These are phyloP conservation scores for Nakaseomyces sp. DNA, from an alignment of 1,139 yeast species.

Conservation along the genomic window DNA sequence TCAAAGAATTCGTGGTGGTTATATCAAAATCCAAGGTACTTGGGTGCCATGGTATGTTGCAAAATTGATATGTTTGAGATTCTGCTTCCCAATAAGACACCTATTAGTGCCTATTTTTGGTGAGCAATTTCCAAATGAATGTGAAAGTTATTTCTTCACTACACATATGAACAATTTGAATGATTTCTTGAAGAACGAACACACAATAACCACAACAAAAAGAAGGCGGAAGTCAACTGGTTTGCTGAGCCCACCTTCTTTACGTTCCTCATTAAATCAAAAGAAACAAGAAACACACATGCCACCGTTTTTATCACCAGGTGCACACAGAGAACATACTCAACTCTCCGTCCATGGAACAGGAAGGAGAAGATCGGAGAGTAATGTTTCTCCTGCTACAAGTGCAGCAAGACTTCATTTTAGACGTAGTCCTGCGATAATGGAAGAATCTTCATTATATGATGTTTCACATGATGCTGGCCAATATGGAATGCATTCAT, in stretches of 20 bases:
- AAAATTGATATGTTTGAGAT: conserved; percentile 56
- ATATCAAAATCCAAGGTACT: conserved; percentile 87
- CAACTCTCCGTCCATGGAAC: background rate
- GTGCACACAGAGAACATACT: background rate
- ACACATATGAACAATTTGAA: background rate
- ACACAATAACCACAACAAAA: background rate
- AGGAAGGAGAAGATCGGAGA: conserved; percentile 1
- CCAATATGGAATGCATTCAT: background rate
- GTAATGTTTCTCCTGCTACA: background rate
- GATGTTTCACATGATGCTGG: background rate
- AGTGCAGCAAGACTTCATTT: background rate
- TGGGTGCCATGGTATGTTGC: conserved; percentile 80
- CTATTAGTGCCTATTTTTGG: conserved; percentile 80
- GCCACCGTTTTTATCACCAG: background rate
- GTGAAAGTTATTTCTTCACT: conserved; percentile 32
- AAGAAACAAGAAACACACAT: background rate
- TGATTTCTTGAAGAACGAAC: conserved; percentile 4
- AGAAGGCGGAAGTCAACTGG: conserved; percentile 3
- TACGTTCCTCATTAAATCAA: background rate
- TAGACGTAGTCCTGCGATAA: background rate
- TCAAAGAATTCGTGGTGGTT: conserved; percentile 82
- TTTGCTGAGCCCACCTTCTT: background rate
- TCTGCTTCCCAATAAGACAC: conserved; percentile 70
- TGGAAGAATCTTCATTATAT: background rate
- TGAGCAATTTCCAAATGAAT: conserved; percentile 55